These are phyloP conservation scores for Paecilomyces dactylethromorphus DNA, from an alignment of 2,329 filamentous ascomycete species.

Conservation along the genomic window DNA sequence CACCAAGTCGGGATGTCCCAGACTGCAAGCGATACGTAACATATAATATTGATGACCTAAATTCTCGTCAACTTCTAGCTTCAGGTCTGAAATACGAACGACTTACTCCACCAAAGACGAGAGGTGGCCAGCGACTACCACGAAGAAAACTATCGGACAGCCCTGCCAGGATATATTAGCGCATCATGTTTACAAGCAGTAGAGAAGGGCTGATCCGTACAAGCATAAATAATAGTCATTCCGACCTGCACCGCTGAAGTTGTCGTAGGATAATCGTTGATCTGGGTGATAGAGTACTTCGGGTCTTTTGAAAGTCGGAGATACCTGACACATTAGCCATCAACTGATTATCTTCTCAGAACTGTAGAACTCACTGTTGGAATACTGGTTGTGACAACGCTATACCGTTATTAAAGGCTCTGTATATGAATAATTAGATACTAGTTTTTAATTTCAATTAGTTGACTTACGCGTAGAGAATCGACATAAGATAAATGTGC, in stretches of 20 bases:
- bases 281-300: conserved; percentile 40
- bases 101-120: conserved; percentile 51
- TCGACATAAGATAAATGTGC: conserved; percentile 56
- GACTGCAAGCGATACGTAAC: conserved; percentile 39
- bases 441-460: background rate
- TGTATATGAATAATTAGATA: conserved; percentile 3
- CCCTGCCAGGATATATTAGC: conserved; percentile 27
- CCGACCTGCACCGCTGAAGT: conserved; percentile 50
- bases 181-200: background rate
- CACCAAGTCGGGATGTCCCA: conserved; percentile 48
- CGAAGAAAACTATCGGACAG: conserved; percentile 55
- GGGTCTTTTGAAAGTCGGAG: conserved; percentile 30
- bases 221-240: conserved; percentile 57
- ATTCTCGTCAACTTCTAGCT: background rate
- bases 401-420: conserved; percentile 56
- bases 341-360: background rate
- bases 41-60: conserved; percentile 36
- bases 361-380: conserved; percentile 28
- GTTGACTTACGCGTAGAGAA: conserved; percentile 48
- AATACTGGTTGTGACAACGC: conserved; percentile 51
- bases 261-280: conserved; percentile 55
- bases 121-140: conserved; percentile 58
- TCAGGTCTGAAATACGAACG: conserved; percentile 29
- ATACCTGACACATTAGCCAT: conserved; percentile 2
- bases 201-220: conserved; percentile 9